These are phyloP conservation scores for Butyriboletus loyo DNA, from an alignment of 768 basidiomycete species.

Conservation along the genomic window DNA sequence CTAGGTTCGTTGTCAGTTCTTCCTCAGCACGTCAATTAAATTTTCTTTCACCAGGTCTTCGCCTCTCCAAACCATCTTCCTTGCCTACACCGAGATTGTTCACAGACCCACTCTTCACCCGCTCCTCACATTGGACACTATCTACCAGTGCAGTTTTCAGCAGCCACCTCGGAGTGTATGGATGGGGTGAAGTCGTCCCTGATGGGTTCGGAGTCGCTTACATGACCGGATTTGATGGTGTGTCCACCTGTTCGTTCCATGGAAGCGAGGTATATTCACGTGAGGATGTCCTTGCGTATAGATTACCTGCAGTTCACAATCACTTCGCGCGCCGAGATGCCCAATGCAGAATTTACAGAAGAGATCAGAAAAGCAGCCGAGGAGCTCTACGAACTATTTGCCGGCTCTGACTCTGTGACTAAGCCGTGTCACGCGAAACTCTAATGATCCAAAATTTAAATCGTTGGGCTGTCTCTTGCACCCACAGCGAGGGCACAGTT, in stretches of 20 bases:
- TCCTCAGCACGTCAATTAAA: background rate
- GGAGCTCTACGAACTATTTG: constrained; percentile 67
- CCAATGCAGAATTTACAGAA: constrained; percentile 65
- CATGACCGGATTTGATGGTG: constrained; percentile 84
- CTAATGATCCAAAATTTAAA: constrained; percentile 3
- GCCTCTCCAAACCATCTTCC: constrained; percentile 57
- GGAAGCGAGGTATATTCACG: constrained; percentile 3
- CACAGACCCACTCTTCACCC: constrained; percentile 67
- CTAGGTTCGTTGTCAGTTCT: constrained; percentile 51
- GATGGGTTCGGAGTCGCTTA: constrained; percentile 95
- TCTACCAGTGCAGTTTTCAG: constrained; percentile 89
- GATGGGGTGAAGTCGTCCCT: constrained; percentile 95
- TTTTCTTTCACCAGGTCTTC: constrained; percentile 51
- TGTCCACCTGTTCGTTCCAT: constrained; percentile 15
- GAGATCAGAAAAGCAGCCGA: constrained; percentile 64
- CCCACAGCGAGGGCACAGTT: too few species aligned
- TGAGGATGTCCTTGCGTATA: constrained; percentile 23
- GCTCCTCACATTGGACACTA: constrained; percentile 80
- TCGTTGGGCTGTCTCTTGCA: too few species aligned
- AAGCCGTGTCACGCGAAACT: constrained; percentile 13
- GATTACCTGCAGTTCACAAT: constrained; percentile 84
- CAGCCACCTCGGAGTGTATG: constrained; percentile 80
- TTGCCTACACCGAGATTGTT: constrained; percentile 71
- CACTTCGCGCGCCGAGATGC: constrained; percentile 84
- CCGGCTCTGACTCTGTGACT: background rate